Evolutionary conservation across 2,329 filamentous ascomycete genomes (phyloP).

Genomic region (Hypocrella siamensis): DNA sequence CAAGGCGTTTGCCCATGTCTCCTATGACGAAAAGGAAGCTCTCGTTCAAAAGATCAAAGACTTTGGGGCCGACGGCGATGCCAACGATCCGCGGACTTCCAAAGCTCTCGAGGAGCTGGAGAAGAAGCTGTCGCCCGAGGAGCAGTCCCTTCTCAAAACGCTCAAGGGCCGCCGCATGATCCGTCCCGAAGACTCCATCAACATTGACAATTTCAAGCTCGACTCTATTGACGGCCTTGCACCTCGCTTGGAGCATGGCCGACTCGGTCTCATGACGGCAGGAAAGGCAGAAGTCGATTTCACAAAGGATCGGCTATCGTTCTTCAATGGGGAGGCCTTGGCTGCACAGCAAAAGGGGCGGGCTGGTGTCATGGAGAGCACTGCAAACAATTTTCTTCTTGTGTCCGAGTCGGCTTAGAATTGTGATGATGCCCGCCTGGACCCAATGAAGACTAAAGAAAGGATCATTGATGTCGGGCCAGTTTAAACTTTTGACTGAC

Average conservation of each 20-base stretch:
- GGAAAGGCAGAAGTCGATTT: no score
- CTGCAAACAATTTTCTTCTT: no score
- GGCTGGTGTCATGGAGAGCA: no score
- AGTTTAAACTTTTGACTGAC: no score
- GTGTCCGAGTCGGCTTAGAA: no score
- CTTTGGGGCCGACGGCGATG: background rate
- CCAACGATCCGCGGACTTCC: background rate
- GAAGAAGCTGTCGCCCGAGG: conserved; percentile 4
- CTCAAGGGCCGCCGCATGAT: conserved; percentile 5
- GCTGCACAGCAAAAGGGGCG: no score
- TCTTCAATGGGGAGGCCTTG: no score
- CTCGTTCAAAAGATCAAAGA: conserved; percentile 7
- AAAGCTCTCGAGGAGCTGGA: background rate
- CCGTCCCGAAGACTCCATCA: conserved; percentile 6
- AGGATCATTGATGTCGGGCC: no score
- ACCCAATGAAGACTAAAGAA: no score
- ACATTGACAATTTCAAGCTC: conserved; percentile 6
- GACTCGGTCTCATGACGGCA: conserved; percentile 5
- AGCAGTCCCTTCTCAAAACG: conserved; percentile 3
- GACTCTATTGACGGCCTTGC: conserved; percentile 6
- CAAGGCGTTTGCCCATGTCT: conserved; percentile 12
- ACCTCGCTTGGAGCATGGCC: conserved; percentile 4
- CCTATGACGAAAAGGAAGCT: conserved; percentile 4
- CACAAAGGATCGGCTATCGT: no score
- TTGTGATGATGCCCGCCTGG: no score